A percentile compares a stretch with the other conserved stretches of the same genome.
Evolutionary conservation across 2,329 filamentous ascomycete species (phyloP).

Genomic region (Phialocephala sp.): DNA sequence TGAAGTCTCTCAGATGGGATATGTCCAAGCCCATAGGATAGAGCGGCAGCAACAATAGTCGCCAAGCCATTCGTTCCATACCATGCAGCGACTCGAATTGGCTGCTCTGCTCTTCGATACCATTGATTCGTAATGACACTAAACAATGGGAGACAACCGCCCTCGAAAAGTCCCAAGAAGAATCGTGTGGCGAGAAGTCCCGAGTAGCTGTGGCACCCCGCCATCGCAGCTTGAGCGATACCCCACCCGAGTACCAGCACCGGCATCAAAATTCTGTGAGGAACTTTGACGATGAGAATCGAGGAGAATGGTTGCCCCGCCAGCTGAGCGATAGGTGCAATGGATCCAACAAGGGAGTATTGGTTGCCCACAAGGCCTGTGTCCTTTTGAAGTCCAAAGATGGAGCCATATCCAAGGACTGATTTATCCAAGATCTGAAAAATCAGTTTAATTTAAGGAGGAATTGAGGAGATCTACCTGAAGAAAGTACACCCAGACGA

Average conservation of each 20-base stretch:
- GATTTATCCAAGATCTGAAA: slow-evolving; percentile 55
- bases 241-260: slow-evolving; percentile 53
- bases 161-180: slow-evolving; percentile 79
- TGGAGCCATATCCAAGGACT: slow-evolving; percentile 60
- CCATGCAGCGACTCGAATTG: slow-evolving; percentile 45
- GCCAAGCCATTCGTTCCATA: slow-evolving; percentile 43
- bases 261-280: slow-evolving; percentile 64
- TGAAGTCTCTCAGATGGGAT: slow-evolving; percentile 53
- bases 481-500: slow-evolving; percentile 64
- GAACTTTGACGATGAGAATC: slow-evolving; percentile 64
- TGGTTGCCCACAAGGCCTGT: slow-evolving; percentile 56
- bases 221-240: slow-evolving; percentile 53
- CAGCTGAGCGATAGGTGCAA: slow-evolving; percentile 64
- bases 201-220: slow-evolving; percentile 63
- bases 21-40: slow-evolving; percentile 44
- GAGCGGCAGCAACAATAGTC: slow-evolving; percentile 40
- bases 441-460: slow-evolving; percentile 1
- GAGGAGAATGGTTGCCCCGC: slow-evolving; percentile 66
- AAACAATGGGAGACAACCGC: slow-evolving; percentile 54
- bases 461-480: slow-evolving; percentile 42
- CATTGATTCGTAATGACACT: slow-evolving; percentile 47
- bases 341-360: slow-evolving; percentile 61
- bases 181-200: slow-evolving; percentile 81
- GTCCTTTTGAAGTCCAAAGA: slow-evolving; percentile 63
- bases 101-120: slow-evolving; percentile 47